Conservation (phyloP, 768 basidiomycete species). For the Tricholoma terreum region DNA sequence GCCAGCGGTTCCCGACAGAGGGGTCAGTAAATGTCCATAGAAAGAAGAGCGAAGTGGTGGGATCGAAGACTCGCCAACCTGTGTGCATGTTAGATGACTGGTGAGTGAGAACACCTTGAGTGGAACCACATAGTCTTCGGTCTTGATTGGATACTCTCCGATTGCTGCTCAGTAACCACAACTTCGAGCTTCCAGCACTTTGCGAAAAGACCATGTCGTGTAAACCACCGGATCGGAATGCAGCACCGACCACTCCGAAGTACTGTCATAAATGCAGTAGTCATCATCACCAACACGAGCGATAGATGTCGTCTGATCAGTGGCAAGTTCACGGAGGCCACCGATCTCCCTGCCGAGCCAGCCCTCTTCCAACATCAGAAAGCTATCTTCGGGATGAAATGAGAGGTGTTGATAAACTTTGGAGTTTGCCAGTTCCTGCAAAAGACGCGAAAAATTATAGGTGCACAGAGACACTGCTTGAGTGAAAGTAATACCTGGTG, state of each 20-base stretch:
- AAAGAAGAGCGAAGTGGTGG: not conserved
- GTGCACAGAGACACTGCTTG: too few species aligned
- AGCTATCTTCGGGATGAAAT: not conserved
- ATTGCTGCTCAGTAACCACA: not conserved
- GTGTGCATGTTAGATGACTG: too few species aligned
- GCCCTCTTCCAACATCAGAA: too few species aligned
- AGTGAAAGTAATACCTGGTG: not conserved
- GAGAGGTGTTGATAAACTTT: not conserved
- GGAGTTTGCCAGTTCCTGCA: constrained; percentile 1
- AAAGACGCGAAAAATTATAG: too few species aligned
- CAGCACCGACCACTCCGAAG: not conserved
- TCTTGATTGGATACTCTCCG: not conserved
- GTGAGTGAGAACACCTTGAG: too few species aligned
- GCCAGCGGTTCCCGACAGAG: constrained; percentile 22
- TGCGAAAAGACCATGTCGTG: not conserved
- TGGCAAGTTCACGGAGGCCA: not conserved
- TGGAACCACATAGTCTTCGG: not conserved
- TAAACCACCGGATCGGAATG: constrained; percentile 2
- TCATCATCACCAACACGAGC: not conserved
- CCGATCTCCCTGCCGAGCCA: not conserved
- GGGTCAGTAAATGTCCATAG: not conserved
- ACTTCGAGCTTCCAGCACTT: not conserved
- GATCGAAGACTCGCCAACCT: too few species aligned
- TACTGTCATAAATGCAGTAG: not conserved
- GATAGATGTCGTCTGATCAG: not conserved